Evolutionary conservation across 257 asterid species (phyloP).

Genomic region (Jacaranda copaia): DNA sequence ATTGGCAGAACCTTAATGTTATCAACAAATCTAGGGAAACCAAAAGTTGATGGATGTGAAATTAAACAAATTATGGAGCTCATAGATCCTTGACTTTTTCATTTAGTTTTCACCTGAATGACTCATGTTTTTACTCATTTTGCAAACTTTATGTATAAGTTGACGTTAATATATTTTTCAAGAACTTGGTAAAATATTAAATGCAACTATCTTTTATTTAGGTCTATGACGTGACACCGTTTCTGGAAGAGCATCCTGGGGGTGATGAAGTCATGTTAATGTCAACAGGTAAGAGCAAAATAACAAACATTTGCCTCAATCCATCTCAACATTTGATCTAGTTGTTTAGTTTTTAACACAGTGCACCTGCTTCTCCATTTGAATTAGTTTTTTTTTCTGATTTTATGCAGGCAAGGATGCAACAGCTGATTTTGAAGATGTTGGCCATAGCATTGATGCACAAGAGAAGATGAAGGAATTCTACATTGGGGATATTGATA

Average conservation of each 20-base stretch:
- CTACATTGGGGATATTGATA: conserved; percentile 55
- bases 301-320: neutral
- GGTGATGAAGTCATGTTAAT: conserved; percentile 59
- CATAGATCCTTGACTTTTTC: neutral
- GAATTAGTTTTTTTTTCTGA: neutral
- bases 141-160: neutral
- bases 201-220: neutral
- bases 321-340: neutral
- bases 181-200: neutral
- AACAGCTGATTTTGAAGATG: conserved; percentile 62
- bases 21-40: neutral
- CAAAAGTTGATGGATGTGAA: neutral
- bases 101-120: neutral
- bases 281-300: conserved; percentile 50
- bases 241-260: conserved; percentile 79
- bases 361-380: neutral
- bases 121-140: neutral
- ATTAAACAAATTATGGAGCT: neutral
- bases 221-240: conserved; percentile 70
- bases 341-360: neutral
- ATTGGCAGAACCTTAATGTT: neutral
- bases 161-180: neutral
- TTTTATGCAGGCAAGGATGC: conserved; percentile 60
- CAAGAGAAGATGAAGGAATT: conserved; percentile 45
- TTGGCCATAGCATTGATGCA: conserved; percentile 64